Percentiles rank a stretch among this genome's conserved stretches.
Conservation (phyloP, 129 eudicot genomes). For the Helianthus tuberosus region DNA sequence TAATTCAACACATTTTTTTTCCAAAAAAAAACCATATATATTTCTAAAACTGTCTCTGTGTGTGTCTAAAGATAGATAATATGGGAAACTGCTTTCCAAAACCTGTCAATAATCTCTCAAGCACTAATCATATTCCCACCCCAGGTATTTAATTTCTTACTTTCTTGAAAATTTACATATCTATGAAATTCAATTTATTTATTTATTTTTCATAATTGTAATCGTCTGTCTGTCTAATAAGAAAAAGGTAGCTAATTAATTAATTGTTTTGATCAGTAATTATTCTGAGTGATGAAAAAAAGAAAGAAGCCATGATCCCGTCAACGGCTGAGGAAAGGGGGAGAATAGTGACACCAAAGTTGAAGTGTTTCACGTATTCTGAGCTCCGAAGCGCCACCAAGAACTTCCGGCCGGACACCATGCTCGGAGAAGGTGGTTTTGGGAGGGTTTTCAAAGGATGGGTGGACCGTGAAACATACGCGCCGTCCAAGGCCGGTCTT, state of each 20-base stretch:
- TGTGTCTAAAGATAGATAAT: constrained; percentile 17
- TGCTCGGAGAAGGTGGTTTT: constrained; percentile 86
- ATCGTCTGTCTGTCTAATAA: no score
- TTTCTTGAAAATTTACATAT: neutral
- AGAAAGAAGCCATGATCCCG: constrained; percentile 20
- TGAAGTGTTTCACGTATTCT: constrained; percentile 47
- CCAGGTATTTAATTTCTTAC: constrained; percentile 30
- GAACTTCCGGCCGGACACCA: constrained; percentile 72
- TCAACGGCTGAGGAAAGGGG: constrained; percentile 24
- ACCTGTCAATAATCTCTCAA: constrained; percentile 45
- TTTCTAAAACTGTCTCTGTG: no score
- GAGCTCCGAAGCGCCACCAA: constrained; percentile 68
- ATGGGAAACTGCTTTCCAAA: constrained; percentile 80
- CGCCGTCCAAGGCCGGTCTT: constrained; percentile 61
- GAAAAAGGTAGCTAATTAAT: no score
- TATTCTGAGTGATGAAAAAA: constrained; percentile 6
- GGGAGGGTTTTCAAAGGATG: constrained; percentile 80
- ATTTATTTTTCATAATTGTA: no score
- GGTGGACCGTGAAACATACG: constrained; percentile 63
- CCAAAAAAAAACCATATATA: neutral
- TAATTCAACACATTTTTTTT: neutral
- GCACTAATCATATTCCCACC: constrained; percentile 21
- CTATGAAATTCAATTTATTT: no score
- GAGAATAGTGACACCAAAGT: constrained; percentile 49
- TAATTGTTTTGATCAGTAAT: neutral